Conservation (phyloP, 306 rosid genomes). For the Cajanus cajan region DNA sequence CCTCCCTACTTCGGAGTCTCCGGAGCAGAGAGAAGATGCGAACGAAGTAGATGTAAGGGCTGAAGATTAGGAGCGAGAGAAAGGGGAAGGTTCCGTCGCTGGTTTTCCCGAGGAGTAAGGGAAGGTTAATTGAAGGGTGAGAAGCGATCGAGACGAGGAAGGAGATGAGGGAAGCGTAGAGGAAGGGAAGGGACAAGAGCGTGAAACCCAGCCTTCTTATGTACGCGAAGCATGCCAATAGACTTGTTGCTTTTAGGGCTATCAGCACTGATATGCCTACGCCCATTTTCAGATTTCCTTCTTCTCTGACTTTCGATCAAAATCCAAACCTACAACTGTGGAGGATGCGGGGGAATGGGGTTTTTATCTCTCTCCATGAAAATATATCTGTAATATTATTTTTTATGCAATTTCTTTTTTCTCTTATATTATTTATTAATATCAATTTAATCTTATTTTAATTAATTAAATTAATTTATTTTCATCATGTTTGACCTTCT, state of each 20-base stretch:
- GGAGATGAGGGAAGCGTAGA: constrained; percentile 62
- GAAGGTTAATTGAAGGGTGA: constrained; percentile 69
- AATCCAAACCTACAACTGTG: no score
- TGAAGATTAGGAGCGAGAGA: constrained; percentile 55
- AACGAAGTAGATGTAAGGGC: constrained; percentile 76
- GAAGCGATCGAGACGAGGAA: constrained; percentile 69
- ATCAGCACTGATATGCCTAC: constrained; percentile 66
- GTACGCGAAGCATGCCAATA: constrained; percentile 44
- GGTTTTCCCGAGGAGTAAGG: constrained; percentile 68
- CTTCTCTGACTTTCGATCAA: not conserved
- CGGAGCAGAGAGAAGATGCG: constrained; percentile 61
- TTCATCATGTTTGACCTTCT: no score
- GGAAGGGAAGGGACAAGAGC: constrained; percentile 56
- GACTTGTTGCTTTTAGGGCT: constrained; percentile 54
- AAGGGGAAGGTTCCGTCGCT: constrained; percentile 76
- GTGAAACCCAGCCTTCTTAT: constrained; percentile 47
- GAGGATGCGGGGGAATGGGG: no score
- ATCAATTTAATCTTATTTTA: no score
- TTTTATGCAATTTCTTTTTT: no score
- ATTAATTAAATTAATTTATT: no score
- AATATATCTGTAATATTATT: no score
- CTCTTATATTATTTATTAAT: no score
- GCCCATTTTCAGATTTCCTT: constrained; percentile 47
- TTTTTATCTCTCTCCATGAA: no score
- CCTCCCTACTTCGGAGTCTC: constrained; percentile 59